Conservation (phyloP, 1,284 basidiomycete genomes). For the Cryptococcus neoformans region DNA sequence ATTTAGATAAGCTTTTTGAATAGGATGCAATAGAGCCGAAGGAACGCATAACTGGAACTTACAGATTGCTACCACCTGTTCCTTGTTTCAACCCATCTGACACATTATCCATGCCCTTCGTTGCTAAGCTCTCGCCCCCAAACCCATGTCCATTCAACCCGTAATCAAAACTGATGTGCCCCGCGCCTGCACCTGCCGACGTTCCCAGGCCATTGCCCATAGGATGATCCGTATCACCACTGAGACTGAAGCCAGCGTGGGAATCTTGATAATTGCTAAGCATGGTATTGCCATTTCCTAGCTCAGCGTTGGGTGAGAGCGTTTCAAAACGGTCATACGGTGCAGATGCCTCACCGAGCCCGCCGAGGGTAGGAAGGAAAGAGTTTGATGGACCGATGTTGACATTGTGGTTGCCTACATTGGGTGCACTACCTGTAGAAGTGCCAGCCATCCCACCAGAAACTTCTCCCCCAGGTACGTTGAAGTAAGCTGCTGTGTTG, state of each 20-base stretch:
- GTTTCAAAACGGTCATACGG: slow-evolving; percentile 35
- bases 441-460: slow-evolving; percentile 6
- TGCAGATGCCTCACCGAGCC: slow-evolving; percentile 30
- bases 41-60: slow-evolving; percentile 6
- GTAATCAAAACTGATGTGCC: slow-evolving; percentile 23
- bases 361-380: background rate
- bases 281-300: slow-evolving; percentile 14
- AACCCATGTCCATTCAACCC: slow-evolving; percentile 19
- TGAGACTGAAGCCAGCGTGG: background rate
- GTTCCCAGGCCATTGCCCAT: background rate
- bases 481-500: slow-evolving; percentile 46
- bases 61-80: slow-evolving; percentile 28
- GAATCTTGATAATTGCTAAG: background rate
- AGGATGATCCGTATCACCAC: background rate
- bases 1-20: background rate
- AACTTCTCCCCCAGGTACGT: slow-evolving; percentile 21
- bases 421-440: background rate
- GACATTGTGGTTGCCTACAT: background rate
- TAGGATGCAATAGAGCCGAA: background rate
- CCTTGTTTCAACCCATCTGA: slow-evolving; percentile 32
- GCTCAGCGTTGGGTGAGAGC: slow-evolving; percentile 27
- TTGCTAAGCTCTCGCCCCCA: slow-evolving; percentile 27
- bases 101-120: slow-evolving; percentile 35
- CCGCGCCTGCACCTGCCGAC: background rate
- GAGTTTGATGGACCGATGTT: background rate